Percentiles rank a stretch among this genome's conserved stretches.
Conservation (phyloP, 2,329 filamentous ascomycete genomes). For the Penicillium sp. region DNA sequence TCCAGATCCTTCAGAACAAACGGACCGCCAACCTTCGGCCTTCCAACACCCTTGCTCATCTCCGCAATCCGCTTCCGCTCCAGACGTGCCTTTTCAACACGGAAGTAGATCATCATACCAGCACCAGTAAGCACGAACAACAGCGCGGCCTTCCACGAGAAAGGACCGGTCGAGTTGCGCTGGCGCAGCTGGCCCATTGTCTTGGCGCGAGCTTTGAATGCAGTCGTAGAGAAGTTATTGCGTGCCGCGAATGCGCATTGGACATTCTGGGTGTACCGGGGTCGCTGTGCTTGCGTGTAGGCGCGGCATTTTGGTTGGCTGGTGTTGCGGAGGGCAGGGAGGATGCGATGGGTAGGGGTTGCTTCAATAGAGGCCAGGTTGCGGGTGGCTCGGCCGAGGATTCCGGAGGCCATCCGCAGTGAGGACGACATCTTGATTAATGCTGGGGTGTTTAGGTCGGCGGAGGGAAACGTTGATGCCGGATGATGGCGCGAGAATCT, state of each 20-base stretch:
- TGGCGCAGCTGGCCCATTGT: slow-evolving; percentile 51
- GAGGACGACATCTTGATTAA: slow-evolving; percentile 37
- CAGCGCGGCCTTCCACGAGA: slow-evolving; percentile 88
- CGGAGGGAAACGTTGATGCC: slow-evolving; percentile 15
- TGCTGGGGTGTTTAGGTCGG: background rate
- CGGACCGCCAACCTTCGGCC: slow-evolving; percentile 87
- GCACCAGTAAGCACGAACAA: slow-evolving; percentile 82
- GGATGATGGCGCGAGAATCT: slow-evolving; percentile 30
- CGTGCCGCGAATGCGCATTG: slow-evolving; percentile 19
- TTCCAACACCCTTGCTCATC: slow-evolving; percentile 88
- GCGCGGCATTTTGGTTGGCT: slow-evolving; percentile 31
- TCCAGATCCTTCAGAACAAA: slow-evolving; percentile 85
- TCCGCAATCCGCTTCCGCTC: slow-evolving; percentile 87
- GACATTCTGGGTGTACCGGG: slow-evolving; percentile 24
- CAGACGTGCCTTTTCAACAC: slow-evolving; percentile 89
- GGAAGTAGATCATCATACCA: slow-evolving; percentile 87
- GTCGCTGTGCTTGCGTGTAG: slow-evolving; percentile 32
- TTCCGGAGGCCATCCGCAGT: slow-evolving; percentile 30
- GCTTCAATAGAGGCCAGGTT: slow-evolving; percentile 22
- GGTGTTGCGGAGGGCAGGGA: slow-evolving; percentile 29
- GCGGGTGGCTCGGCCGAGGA: slow-evolving; percentile 28
- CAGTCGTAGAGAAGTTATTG: slow-evolving; percentile 40
- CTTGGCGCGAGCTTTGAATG: slow-evolving; percentile 34
- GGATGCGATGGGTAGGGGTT: slow-evolving; percentile 22
- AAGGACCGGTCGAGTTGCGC: slow-evolving; percentile 63